Base-by-base conservation (phyloP, 148 eudicot genomes). In the Amaranthus hypochondriacus region DNA sequence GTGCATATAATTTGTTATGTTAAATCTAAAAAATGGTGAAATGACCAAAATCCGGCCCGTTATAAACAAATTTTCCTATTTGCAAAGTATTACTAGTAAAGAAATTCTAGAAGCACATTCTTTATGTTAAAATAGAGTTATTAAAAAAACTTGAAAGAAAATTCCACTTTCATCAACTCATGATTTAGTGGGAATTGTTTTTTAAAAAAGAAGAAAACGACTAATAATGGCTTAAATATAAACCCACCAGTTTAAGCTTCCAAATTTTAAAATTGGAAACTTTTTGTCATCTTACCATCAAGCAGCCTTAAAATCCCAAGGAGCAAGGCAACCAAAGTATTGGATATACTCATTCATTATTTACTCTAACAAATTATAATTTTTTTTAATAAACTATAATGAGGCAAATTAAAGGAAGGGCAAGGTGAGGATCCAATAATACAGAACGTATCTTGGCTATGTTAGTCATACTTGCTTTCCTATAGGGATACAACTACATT, bases 231-330 rank as follows among this genome's bases (percentile, higher is more conserved):
- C 7, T 75, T 21, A 67, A 62, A 62, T 56, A 67, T 49, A 57
- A 56, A 72, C 54, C 67, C 72, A 70, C 66, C 62, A 73, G 15
- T 42, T 59, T 59, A 72, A 61, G 74, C 56, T 28, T 7, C 9
- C 46, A 65, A 77, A 71, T 71, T 21, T 70, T 63, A 62, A 5
- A 70, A 8, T 62, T 70, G 18, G 2, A 63, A 70, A 63, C 65
- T 74, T 69, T 79, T 61, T 74, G 77, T 69, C 74, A 74, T 74
- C 73, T 68, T 61, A 73, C 69, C 49, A 79, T 68, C 77, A 68
- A 73, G 43, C 73, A 73, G 43, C 50, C 71, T 18, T 15, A 50
- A 62, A 61, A 4, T 14, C 52, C 67, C 56, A 60, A 13, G 39
- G 44, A 48, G 56, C 60, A 70, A 28, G 15, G 51, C 18, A 53